Conservation (phyloP, 192 early-diverging fungal species). For the Backusella tarrabulga region DNA sequence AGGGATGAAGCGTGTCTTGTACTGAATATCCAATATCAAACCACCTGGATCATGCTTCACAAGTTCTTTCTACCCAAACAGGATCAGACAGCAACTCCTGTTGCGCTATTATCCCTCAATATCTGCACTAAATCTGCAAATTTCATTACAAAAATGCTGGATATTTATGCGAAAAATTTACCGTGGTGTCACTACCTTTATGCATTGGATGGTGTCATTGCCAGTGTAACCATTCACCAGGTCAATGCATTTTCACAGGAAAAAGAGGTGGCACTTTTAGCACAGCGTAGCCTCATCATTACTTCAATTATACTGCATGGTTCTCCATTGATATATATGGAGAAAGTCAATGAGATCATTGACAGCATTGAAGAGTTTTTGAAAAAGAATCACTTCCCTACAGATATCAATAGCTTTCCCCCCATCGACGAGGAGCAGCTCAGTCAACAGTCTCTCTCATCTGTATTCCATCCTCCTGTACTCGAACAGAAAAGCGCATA, state of each 20-base stretch:
- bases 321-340: constrained; percentile 42
- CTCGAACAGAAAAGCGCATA: constrained; percentile 21
- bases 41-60: constrained; percentile 45
- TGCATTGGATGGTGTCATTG: constrained; percentile 37
- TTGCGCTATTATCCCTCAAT: constrained; percentile 38
- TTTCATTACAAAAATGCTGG: constrained; percentile 38
- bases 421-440: constrained; percentile 29
- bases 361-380: constrained; percentile 40
- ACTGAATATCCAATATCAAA: constrained; percentile 41
- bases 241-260: constrained; percentile 40
- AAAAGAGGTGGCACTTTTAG: constrained; percentile 32
- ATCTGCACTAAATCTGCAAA: constrained; percentile 44
- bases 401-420: constrained; percentile 28
- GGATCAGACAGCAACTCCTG: constrained; percentile 42
- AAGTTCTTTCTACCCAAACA: constrained; percentile 44
- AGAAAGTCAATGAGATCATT: constrained; percentile 39
- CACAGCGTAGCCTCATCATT: constrained; percentile 39
- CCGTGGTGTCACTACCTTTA: constrained; percentile 44
- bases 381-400: constrained; percentile 30
- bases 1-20: constrained; percentile 41
- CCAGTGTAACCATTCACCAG: constrained; percentile 41
- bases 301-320: constrained; percentile 29
- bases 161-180: constrained; percentile 34
- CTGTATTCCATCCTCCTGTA: constrained; percentile 36
- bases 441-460: constrained; percentile 36